These are phyloP conservation scores for Takashimella tepidaria DNA, from an alignment of 1,284 basidiomycete species.

Conservation along the genomic window DNA sequence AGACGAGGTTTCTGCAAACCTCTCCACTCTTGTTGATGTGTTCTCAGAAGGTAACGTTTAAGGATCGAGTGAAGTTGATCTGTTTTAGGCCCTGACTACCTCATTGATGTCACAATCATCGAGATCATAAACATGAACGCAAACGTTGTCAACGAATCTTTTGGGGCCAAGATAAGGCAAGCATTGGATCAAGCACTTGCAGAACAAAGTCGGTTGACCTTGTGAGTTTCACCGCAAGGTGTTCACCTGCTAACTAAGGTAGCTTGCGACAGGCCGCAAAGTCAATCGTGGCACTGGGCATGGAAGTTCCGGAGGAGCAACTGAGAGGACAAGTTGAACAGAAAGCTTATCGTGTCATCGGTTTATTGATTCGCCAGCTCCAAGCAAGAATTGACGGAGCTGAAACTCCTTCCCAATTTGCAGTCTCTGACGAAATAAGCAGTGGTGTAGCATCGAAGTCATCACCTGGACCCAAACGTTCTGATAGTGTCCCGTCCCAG, in stretches of 20 bases:
- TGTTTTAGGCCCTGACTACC: constrained; percentile 28
- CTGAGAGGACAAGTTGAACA: constrained; percentile 20
- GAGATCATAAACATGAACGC: constrained; percentile 27
- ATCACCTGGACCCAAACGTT: background rate
- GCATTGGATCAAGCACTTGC: constrained; percentile 20
- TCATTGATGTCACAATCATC: constrained; percentile 29
- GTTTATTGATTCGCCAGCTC: constrained; percentile 15
- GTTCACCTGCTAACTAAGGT: no score
- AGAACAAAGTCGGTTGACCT: constrained; percentile 12
- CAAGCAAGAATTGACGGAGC: constrained; percentile 13
- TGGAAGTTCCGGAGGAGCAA: constrained; percentile 10
- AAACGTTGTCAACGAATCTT: constrained; percentile 23
- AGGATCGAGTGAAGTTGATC: background rate
- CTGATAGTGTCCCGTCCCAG: background rate
- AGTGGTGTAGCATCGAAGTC: background rate
- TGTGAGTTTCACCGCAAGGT: constrained; percentile 9
- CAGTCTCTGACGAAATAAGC: background rate
- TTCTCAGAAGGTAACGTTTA: constrained; percentile 21
- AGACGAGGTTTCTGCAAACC: background rate
- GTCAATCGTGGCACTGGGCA: constrained; percentile 15
- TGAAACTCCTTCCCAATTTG: background rate
- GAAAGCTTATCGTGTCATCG: constrained; percentile 23
- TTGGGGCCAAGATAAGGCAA: constrained; percentile 19
- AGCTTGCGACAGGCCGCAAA: no score
- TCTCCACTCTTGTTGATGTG: constrained; percentile 12